Evolutionary conservation across 1,139 yeast species (phyloP), one percentile per base, ranked within the genome.

Genomic region (Lizanozyma gosingica): DNA sequence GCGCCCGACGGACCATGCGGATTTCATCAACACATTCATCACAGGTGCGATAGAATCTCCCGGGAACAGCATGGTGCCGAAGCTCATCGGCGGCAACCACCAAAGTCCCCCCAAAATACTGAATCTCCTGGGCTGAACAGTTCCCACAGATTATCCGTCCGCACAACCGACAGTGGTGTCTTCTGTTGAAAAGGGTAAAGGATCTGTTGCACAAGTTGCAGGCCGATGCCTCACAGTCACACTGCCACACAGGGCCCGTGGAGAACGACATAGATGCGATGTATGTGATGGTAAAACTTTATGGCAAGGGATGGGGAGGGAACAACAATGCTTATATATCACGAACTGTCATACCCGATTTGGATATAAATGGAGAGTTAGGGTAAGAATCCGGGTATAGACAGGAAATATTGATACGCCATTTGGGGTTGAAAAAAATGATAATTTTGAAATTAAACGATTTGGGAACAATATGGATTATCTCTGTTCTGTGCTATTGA

Each of bases 121-220:
- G 59, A 14, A 73, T 65, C 33, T 59, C 56, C 18, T 72, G 68
- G 14, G 64, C 55, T 17, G 94, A 77, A 56, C 95, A 81, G 42
- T 63, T 51, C 36, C 78, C 79, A 62, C 96, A 83, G 18, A 80
- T 83, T 3, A 85, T 81, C 41, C 78, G 60, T 35, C 96, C 92
- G 67, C 96, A 84, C 56, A 81, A 76, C 55, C 94, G 69, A 58
- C 99, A 92, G 60, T 92, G 98, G 60, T 94, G 98, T 46, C 94
- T 75, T 43, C 98, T 73, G 54, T 71, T 76, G 56, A 85, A 76
- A 46, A 90, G 65, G 1, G 83, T 69, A 61, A 83, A 92, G 34
- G 52, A 49, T 1, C 59, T 47, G 32, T 63, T 59, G 57, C 98
- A 92, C 11, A 80, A 58, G 33, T 71, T 69, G 55, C 98, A 92